These are phyloP conservation scores for Talaromyces wortmannii DNA, from an alignment of 495 filamentous ascomycete genomes.

Conservation along the genomic window DNA sequence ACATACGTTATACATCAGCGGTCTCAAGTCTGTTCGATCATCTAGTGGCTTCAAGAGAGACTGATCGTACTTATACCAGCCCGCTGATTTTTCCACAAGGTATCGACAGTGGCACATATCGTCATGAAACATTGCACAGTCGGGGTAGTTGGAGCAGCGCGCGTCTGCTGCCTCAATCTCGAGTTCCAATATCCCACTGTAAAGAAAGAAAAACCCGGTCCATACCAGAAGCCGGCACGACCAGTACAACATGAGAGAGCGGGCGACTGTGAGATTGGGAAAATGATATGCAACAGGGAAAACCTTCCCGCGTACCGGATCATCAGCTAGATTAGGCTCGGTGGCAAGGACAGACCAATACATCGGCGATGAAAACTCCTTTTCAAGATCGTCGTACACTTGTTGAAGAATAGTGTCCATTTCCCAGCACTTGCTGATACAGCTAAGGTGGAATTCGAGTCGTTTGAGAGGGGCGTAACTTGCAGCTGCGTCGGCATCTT, in stretches of 20 bases:
- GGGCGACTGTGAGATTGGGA: constrained; percentile 11
- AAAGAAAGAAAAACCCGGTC: constrained; percentile 14
- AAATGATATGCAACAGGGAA: constrained; percentile 27
- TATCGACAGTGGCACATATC: constrained; percentile 1
- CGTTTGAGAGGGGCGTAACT: constrained; percentile 3
- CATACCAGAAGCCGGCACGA: constrained; percentile 17
- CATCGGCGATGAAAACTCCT: constrained; percentile 9
- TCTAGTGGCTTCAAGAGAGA: constrained; percentile 11
- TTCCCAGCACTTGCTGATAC: constrained; percentile 14
- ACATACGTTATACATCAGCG: constrained; percentile 21
- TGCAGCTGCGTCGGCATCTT: constrained; percentile 8
- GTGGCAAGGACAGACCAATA: constrained; percentile 21
- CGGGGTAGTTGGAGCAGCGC: not conserved
- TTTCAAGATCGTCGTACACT: constrained; percentile 16
- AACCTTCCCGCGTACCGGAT: constrained; percentile 5
- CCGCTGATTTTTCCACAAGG: not conserved
- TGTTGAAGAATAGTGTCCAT: constrained; percentile 15
- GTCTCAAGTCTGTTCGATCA: constrained; percentile 14
- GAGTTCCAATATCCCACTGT: constrained; percentile 4
- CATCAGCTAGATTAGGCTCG: constrained; percentile 2
- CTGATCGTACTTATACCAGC: constrained; percentile 2
- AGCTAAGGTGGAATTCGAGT: constrained; percentile 1
- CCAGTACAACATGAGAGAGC: constrained; percentile 28
- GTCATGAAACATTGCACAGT: constrained; percentile 1
- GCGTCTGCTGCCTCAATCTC: not conserved